Evolutionary conservation across 2,329 filamentous ascomycete species (phyloP), one percentile per base, ranked within the genome.

Genomic region (Coniella lustricola): DNA sequence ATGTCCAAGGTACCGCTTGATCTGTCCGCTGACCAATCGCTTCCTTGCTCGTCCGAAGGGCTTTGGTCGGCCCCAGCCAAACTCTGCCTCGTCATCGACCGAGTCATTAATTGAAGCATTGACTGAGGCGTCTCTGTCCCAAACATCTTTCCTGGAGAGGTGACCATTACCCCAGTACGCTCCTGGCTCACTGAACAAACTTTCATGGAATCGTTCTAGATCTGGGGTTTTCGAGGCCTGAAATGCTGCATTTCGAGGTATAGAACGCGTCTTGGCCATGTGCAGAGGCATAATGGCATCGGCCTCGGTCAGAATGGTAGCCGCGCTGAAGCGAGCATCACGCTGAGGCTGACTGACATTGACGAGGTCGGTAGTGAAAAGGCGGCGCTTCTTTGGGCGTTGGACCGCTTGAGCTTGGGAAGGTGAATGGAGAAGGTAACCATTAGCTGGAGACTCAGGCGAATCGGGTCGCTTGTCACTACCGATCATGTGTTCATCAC

Each of bases 1-100:
- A 25, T 29, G 40, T 31, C 56, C 61, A 7, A 79, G 57, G 22
- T 71, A 63, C 21, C 62, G 62, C 52, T 64, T 71, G 54, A 77
- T 66, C 0, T 62, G 56, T 4, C 56, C 61, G 46, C 71, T 57
- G 3, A 74, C 68, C 46, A 71, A 74, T 2, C 69, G 56, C 36
- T 71, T 67, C 29, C 67, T 70, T 0, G 74, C 76, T 4, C 62
- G 60, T 2, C 72, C 68, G 1, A 73, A 57, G 2, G 49, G 46
- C 12, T 58, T 59, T 18, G 54, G 56, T 12, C 52, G 44, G 3
- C 56, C 34, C 25, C 56, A 60, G 16, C 52, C 51, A 47, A 73
- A 69, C 3, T 49, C 47, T 51, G 9, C 50, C 4, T 51, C 50
- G 22, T 34, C 16, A 46, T 53, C 22, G 35, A 13, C 20, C 3